Conservation (phyloP, 2,329 filamentous ascomycete genomes). For the Penicillium freii region DNA sequence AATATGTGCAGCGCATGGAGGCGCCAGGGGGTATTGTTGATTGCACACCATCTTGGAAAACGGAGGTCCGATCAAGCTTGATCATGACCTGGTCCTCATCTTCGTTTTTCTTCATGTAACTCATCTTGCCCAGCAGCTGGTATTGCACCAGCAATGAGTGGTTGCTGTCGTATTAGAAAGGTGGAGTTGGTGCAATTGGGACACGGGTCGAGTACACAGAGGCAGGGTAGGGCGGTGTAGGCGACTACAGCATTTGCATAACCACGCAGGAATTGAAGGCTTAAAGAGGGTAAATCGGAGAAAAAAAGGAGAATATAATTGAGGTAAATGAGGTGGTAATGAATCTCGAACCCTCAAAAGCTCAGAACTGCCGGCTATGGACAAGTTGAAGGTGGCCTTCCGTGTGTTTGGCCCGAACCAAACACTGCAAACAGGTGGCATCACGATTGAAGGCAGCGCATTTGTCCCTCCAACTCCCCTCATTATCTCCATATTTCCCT, state of each 20-base stretch:
- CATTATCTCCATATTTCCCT: conserved; percentile 1
- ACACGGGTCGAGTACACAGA: conserved; percentile 26
- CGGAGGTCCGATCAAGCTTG: conserved; percentile 95
- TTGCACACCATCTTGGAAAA: conserved; percentile 91
- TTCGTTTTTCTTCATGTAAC: conserved; percentile 99
- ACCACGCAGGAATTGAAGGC: conserved; percentile 8
- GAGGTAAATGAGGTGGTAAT: conserved; percentile 17
- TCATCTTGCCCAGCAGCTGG: conserved; percentile 60
- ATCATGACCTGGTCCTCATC: conserved; percentile 90
- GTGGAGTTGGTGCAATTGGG: conserved; percentile 28
- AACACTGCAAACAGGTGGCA: conserved; percentile 44
- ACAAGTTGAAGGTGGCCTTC: conserved; percentile 42
- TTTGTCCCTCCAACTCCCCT: conserved; percentile 6
- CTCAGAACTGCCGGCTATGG: conserved; percentile 25
- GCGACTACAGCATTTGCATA: conserved; percentile 27
- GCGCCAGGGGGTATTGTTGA: conserved; percentile 23
- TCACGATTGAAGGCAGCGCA: conserved; percentile 20
- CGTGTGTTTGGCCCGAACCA: conserved; percentile 32
- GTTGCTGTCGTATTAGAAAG: conserved; percentile 22
- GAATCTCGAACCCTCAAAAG: conserved; percentile 19
- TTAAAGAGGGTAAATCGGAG: not conserved
- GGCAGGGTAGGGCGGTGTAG: conserved; percentile 25
- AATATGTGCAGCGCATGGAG: conserved; percentile 21
- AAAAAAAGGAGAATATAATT: conserved; percentile 1
- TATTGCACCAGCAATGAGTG: conserved; percentile 31